Base-by-base conservation (phyloP, 129 eudicot species). In the Arctium minus region DNA sequence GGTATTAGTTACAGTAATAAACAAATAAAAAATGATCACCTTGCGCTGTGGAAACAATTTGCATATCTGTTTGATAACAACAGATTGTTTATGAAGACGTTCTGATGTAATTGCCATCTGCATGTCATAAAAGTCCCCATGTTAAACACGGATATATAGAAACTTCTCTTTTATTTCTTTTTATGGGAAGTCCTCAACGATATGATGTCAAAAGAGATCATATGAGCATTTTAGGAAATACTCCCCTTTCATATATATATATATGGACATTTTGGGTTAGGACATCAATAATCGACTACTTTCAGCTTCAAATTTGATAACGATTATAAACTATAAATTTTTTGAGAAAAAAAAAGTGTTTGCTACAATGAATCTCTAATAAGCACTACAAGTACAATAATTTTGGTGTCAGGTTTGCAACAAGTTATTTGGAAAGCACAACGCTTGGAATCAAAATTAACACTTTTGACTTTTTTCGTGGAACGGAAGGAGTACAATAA, bases 31-130 rank as follows among this genome's bases (percentile, higher is more conserved):
- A 70, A 36, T 68, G 17, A 72, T 70, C 87, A 93, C 99, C 92
- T 90, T 93, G 65, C 96, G 96, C 30, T 90, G 99, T 60, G 98
- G 99, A 76, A 96, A 96, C 78, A 96, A 86, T 86, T 96, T 93
- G 96, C 99, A 96, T 79, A 96, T 96, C 75, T 96, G 99, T 90
- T 92, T 96, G 53, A 96, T 81, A 33, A 96, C 86, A 72, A 91
- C 92, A 12, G 99, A 91, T 84, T 96, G 99, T 81, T 90, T 96
- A 88, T 92, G 98, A 74, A 96, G 94, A 48, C 95, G 92, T 79
- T 93, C 99, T 65, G 95, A 89, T 79, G 99, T 91, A 78, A 93
- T 90, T 67, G 97, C 97, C 91, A 90, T 93, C 99, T 96, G 95
- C 86, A 89, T 37, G 78, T 81, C 77, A 86, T 82, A 68, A 77